Conservation (phyloP, 192 early-diverging fungal species). For the Pilobolus umbonatus region DNA sequence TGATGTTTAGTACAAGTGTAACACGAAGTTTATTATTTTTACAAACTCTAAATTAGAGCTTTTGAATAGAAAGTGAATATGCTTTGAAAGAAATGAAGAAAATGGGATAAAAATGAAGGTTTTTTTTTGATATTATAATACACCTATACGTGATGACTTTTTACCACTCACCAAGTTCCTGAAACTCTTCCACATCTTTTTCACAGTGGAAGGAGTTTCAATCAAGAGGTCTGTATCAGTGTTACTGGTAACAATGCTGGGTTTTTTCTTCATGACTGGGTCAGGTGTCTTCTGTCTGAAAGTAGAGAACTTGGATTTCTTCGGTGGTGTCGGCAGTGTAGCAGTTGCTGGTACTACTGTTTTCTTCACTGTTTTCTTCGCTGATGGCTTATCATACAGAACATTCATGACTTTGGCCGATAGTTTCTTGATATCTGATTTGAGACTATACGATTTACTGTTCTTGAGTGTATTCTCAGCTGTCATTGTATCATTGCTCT, state of each 20-base stretch:
- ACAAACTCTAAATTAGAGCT: too few relatives aligned
- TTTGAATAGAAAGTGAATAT: too few relatives aligned
- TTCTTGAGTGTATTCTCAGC: neutral
- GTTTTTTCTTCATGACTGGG: neutral
- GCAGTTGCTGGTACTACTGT: neutral
- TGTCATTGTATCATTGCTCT: constrained; percentile 1
- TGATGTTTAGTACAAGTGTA: too few relatives aligned
- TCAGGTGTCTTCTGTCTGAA: constrained; percentile 1
- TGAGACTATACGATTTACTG: neutral
- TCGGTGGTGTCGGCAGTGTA: neutral
- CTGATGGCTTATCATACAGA: neutral
- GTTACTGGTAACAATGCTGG: neutral
- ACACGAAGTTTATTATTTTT: too few relatives aligned
- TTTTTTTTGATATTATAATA: too few relatives aligned
- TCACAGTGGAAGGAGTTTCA: constrained; percentile 7
- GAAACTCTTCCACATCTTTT: constrained; percentile 20
- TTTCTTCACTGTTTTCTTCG: constrained; percentile 1
- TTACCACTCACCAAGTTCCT: constrained; percentile 1
- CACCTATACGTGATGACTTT: neutral
- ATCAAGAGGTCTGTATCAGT: neutral
- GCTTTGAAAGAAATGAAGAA: too few relatives aligned
- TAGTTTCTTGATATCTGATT: constrained; percentile 10
- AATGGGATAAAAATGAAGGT: too few relatives aligned
- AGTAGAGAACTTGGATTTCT: constrained; percentile 14
- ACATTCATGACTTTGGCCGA: constrained; percentile 3